phyloP scores from a whole-genome alignment of 345 rosid genomes.

The Arabidopsis arenosa region DNA sequence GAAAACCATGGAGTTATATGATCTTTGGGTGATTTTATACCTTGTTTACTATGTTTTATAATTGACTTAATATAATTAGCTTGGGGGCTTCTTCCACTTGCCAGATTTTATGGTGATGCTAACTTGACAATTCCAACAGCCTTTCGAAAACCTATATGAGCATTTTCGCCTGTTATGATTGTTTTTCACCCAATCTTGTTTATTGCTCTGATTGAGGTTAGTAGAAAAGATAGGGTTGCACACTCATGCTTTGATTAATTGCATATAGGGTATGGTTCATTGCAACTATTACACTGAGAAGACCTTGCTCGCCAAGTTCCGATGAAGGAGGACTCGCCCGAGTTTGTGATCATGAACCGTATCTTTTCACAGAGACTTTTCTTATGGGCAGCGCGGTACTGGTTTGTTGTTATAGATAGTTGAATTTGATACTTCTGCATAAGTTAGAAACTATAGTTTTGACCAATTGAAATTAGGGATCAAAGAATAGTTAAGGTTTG shows the following conservation, averaged over 20 bases:
- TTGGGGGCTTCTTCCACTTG: slow-evolving; percentile 13
- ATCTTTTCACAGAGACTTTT: neutral
- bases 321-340: neutral
- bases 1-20: slow-evolving; percentile 9
- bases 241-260: neutral
- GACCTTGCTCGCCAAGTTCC: slow-evolving; percentile 22
- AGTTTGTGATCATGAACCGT: neutral
- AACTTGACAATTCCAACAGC: neutral
- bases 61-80: neutral
- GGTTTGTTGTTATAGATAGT: neutral
- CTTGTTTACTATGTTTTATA: slow-evolving; percentile 14
- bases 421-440: too few relatives aligned
- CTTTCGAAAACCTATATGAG: neutral
- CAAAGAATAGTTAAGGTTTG: too few relatives aligned
- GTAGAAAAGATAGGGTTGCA: neutral
- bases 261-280: too few relatives aligned
- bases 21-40: slow-evolving; percentile 27
- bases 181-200: neutral
- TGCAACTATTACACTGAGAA: neutral
- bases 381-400: neutral
- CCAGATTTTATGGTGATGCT: slow-evolving; percentile 5
- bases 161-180: neutral
- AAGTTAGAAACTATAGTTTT: too few relatives aligned
- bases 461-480: too few relatives aligned
- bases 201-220: neutral